Evolutionary conservation across 306 rosid genomes (phyloP), one percentile per base, ranked within the genome.

Genomic region (Begonia peltatifolia): DNA sequence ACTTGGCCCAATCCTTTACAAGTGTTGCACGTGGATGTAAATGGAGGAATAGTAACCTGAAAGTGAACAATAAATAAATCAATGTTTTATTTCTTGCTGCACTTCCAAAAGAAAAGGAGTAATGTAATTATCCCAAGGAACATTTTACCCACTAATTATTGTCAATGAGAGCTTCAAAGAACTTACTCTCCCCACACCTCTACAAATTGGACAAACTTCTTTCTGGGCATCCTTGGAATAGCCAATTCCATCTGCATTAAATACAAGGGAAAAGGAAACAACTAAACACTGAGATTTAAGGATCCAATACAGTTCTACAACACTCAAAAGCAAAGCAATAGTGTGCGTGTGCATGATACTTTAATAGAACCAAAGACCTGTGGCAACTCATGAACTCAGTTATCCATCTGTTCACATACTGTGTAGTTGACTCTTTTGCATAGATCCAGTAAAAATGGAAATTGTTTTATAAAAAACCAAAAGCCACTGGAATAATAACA

Each of bases 161-260:
- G 59, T 60, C 59, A 67, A 46, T 12, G 14, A 50, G 59, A 56
- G 68, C 50, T 66, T 65, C 36, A 68, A 75, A 62, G 64, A 62
- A 83, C 99, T 90, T 83, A 90, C 99, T 66, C 88, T 81, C 63
- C 99, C 99, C 63, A 63, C 44, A 59, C 99, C 99, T 76, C 94
- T 70, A 71, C 99, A 86, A 36, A 84, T 83, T 63, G 82, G 86
- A 79, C 99, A 90, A 46, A 75, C 80, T 63, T 67, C 69, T 64
- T 79, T 76, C 68, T 69, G 71, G 64, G 95, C 92, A 62, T 77
- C 59, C 50, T 51, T 73, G 12, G 94, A 74, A 79, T 73, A 68
- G 63, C 95, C 99, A 58, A n/a, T 71, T 42, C 92, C 99, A 78
- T 79, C 99, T 90, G 64, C 68, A 51, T 41, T 50, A 20, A 61